These are phyloP conservation scores for Pouteria campechiana DNA, from an alignment of 179 eudicot genomes.

Conservation along the genomic window DNA sequence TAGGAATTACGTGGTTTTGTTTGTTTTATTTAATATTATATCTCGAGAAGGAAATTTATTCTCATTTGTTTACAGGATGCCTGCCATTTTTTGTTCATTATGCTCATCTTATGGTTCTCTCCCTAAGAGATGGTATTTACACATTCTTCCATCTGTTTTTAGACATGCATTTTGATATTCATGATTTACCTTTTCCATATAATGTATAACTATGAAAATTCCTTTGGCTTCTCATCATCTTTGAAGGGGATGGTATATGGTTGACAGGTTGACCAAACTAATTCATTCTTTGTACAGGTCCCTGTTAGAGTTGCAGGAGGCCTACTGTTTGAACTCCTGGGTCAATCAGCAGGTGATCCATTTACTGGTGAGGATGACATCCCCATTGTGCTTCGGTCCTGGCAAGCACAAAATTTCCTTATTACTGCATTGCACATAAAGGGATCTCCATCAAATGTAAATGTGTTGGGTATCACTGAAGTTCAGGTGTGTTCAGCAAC, in stretches of 20 bases:
- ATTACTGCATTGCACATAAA: slow-evolving; percentile 71
- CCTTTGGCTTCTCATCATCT: no score
- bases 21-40: no score
- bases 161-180: no score
- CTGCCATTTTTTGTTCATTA: no score
- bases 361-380: slow-evolving; percentile 64
- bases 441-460: slow-evolving; percentile 60
- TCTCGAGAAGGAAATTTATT: no score
- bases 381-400: slow-evolving; percentile 85
- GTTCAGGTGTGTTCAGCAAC: slow-evolving; percentile 62
- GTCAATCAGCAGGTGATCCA: slow-evolving; percentile 92
- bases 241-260: background rate
- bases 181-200: no score
- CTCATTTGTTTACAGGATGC: no score
- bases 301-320: slow-evolving; percentile 97
- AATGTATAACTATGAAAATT: no score
- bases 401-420: slow-evolving; percentile 91
- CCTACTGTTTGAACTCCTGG: slow-evolving; percentile 83
- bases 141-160: no score
- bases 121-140: no score
- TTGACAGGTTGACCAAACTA: background rate
- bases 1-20: no score
- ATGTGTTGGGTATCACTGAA: slow-evolving; percentile 84
- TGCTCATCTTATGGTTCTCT: no score
- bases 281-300: slow-evolving; percentile 28